Conservation (phyloP, 139 green algal species). For the Closterium sp. region DNA sequence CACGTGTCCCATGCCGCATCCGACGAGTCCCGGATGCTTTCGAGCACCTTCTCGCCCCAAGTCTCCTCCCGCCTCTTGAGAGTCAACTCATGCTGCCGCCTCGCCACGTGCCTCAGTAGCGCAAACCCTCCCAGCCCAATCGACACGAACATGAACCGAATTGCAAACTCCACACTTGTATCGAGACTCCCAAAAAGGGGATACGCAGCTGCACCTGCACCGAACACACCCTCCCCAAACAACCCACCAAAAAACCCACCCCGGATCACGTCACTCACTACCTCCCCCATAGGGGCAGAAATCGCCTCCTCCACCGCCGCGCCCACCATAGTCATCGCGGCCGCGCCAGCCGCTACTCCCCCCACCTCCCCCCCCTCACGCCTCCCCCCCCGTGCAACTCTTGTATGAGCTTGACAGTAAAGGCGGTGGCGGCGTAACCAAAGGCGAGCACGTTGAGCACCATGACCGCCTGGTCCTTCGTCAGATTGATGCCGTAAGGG, state of each 20-base stretch:
- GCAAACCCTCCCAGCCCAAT: neutral
- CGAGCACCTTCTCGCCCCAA: neutral
- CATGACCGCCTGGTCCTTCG: neutral
- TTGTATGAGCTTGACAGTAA: constrained; percentile 24
- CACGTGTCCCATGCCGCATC: neutral
- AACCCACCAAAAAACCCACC: neutral
- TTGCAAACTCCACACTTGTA: neutral
- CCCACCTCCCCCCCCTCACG: neutral
- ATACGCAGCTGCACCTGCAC: neutral
- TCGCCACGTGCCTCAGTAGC: neutral
- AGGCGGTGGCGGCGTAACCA: constrained; percentile 21
- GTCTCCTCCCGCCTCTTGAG: neutral
- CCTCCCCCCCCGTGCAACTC: neutral
- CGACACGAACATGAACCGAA: neutral
- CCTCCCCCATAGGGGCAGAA: neutral
- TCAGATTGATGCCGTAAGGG: neutral
- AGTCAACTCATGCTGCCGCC: neutral
- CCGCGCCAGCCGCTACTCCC: neutral
- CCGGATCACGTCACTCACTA: neutral
- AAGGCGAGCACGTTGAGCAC: constrained; percentile 18
- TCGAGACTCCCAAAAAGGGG: neutral
- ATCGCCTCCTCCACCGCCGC: neutral
- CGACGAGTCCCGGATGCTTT: neutral
- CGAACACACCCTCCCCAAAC: neutral
- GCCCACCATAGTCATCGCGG: neutral